Base-by-base conservation (phyloP, 257 asterid genomes). In the Plantago major region DNA sequence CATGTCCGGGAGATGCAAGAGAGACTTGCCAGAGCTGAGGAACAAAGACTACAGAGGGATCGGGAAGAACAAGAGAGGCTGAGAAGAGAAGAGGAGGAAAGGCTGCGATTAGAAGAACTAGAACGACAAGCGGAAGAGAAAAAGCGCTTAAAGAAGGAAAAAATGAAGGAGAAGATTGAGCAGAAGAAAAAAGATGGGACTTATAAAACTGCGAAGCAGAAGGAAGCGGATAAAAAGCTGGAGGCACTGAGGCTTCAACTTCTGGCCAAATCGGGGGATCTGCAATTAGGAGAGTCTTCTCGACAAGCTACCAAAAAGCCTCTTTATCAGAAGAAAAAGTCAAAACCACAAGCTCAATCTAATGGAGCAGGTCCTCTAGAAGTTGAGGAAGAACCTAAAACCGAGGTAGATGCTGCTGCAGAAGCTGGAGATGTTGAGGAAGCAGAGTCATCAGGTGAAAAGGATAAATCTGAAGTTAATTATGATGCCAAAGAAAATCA, bases 1-100 rank as follows among this genome's bases (percentile, higher is more conserved):
- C 88, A 80, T 64, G 97, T 93, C 37, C 79, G 86, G 73, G 93
- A 87, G 82, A 87, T 93, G 94, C 99, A 87, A 70, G 97, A 89
- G 83, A 79, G 64, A 67, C 86, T 87, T 68, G 86, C 91, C 49
- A 93, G 62, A 72, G 52, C 53, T 12, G 83, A 63, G 78, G 99
- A 87, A 82, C 50, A 88, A 82, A 63, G 99, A 93, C 26, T 22
- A 82, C 87, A 65, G 75, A 82, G 63, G 78, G 74, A 83, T 69
- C 78, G 77, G 62, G 97, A 87, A 77, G 96, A 83, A 78, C 97
- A 84, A 73, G 97, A 93, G 73, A 73, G 61, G 70, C 55, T 82
- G 55, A 78, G 95, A 68, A 93, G 77, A 81, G 99, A 93, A 82
- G 99, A 93, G 70, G 97, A 87, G 81, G 99, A 89, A 70, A 79